Evolutionary conservation across 345 rosid genomes (phyloP).

Genomic region (Syzygium jambos): DNA sequence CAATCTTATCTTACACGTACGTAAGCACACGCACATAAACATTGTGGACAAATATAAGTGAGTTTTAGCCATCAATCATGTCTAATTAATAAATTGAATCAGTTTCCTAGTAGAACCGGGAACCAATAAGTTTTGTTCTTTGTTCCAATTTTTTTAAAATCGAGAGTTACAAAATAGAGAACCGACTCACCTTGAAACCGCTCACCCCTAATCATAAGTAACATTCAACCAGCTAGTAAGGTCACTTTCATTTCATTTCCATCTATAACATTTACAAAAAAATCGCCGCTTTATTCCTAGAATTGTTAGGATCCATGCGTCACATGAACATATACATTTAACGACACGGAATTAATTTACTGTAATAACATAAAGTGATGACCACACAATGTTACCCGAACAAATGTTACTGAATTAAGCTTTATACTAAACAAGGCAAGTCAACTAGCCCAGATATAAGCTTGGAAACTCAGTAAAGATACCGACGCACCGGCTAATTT

Average conservation of each 20-base stretch:
- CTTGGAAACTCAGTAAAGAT: neutral
- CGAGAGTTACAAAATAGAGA: accelerated
- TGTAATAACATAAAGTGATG: neutral
- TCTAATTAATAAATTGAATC: neutral
- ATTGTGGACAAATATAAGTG: neutral
- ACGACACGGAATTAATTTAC: accelerated
- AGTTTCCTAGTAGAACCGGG: neutral
- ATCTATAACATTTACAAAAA: neutral
- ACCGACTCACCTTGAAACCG: neutral
- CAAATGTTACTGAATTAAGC: neutral
- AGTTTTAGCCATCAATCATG: neutral
- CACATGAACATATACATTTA: neutral
- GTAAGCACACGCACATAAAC: neutral
- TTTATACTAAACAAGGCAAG: neutral
- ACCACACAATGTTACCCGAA: neutral
- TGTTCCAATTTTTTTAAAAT: no score
- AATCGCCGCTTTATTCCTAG: neutral
- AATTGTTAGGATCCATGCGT: neutral
- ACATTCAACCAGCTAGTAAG: neutral
- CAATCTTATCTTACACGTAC: neutral
- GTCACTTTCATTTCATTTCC: neutral
- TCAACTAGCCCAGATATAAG: neutral
- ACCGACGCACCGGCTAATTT: neutral
- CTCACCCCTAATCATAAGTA: neutral
- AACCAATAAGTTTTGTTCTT: accelerated